A percentile compares a stretch with the other conserved stretches of the same genome.
phyloP scores from a whole-genome alignment of 1,284 basidiomycete species.

The Leccinum laetum region DNA sequence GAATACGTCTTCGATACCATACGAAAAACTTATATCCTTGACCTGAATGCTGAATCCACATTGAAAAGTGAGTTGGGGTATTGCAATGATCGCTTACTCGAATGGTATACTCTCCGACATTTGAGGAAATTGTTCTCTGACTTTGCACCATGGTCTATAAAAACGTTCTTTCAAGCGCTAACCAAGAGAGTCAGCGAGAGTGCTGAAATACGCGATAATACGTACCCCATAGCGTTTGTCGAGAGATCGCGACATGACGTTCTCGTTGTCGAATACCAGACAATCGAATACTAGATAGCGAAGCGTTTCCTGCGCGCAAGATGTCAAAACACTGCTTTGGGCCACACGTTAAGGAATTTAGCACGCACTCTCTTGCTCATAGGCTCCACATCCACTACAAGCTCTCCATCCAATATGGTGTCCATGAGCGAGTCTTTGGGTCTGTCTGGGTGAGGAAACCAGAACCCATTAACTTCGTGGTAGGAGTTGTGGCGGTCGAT shows the following conservation, averaged over 20 bases:
- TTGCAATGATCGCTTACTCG: constrained; percentile 56
- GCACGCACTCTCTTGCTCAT: constrained; percentile 60
- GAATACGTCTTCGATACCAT: constrained; percentile 87
- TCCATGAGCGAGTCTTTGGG: constrained; percentile 66
- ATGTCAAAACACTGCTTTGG: constrained; percentile 10
- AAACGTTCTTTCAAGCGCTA: constrained; percentile 87
- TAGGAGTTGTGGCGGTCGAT: constrained; percentile 96
- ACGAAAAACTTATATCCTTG: constrained; percentile 90
- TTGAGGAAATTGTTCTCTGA: constrained; percentile 67
- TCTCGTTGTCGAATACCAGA: constrained; percentile 84
- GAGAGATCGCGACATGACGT: constrained; percentile 83
- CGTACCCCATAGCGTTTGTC: constrained; percentile 90
- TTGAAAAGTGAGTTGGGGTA: constrained; percentile 11
- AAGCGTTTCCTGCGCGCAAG: constrained; percentile 62
- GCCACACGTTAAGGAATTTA: neutral
- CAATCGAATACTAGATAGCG: constrained; percentile 94
- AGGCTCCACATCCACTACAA: constrained; percentile 90
- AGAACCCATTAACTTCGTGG: constrained; percentile 71
- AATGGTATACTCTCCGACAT: constrained; percentile 76
- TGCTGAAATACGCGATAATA: constrained; percentile 10
- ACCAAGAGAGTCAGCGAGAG: constrained; percentile 16
- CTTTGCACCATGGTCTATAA: constrained; percentile 76
- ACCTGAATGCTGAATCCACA: constrained; percentile 66
- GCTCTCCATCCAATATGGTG: constrained; percentile 92
- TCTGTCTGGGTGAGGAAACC: constrained; percentile 87